phyloP scores from a whole-genome alignment of 179 eudicot species.

The Spinacia oleracea region DNA sequence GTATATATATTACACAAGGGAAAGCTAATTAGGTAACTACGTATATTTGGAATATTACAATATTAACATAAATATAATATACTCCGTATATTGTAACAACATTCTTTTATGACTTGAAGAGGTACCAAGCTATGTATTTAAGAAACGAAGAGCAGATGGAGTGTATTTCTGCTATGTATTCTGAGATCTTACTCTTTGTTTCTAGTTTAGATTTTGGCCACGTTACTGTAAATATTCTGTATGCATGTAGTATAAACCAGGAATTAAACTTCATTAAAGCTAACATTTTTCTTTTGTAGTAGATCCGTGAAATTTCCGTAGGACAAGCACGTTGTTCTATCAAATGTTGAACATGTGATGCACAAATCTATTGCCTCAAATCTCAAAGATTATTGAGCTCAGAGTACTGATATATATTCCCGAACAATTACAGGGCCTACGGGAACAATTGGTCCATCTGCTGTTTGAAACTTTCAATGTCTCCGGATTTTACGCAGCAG shows the following conservation, averaged over 20 bases:
- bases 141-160: background rate
- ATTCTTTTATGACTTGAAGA: background rate
- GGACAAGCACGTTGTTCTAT: background rate
- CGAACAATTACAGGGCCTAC: conserved; percentile 49
- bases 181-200: background rate
- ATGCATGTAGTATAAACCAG: background rate
- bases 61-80: too few relatives aligned
- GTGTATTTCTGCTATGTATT: background rate
- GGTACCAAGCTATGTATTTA: background rate
- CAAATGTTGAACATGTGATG: background rate
- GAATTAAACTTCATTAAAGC: background rate
- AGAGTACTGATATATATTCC: conserved; percentile 15
- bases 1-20: too few relatives aligned
- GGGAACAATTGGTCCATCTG: conserved; percentile 82
- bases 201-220: background rate
- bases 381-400: background rate
- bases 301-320: background rate
- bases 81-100: too few relatives aligned
- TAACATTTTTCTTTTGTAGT: background rate
- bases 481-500: conserved; percentile 83
- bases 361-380: background rate
- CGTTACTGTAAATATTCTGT: background rate
- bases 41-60: too few relatives aligned
- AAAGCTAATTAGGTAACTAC: too few relatives aligned
- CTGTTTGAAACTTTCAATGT: conserved; percentile 87